A percentile compares a stretch with the other conserved stretches of the same genome.
Conservation (phyloP, 148 eudicot genomes). For the Diospyros kaki region DNA sequence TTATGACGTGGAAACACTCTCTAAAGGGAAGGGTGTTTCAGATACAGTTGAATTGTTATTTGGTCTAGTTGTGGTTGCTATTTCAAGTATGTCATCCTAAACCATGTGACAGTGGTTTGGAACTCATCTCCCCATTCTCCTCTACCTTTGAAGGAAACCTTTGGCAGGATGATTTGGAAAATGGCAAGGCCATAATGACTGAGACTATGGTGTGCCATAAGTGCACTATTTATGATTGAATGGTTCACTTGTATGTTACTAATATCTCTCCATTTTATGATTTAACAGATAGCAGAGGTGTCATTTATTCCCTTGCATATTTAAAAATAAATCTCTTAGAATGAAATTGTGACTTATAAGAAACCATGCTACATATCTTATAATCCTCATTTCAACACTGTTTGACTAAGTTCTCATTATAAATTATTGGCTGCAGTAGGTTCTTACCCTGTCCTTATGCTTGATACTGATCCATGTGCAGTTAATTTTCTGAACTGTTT, state of each 20-base stretch:
- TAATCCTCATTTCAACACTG: not conserved
- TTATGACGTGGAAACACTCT: no score
- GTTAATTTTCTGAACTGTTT: constrained; percentile 15
- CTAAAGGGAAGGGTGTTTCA: no score
- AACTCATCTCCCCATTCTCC: not conserved
- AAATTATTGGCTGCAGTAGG: not conserved
- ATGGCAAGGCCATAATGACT: not conserved
- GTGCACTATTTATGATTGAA: not conserved
- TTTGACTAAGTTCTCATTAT: not conserved
- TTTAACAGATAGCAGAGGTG: not conserved
- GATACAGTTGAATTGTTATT: no score
- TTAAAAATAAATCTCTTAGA: not conserved
- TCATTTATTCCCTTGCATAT: not conserved
- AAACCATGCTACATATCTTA: not conserved
- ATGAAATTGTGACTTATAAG: not conserved
- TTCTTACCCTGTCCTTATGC: not conserved
- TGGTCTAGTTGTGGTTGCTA: no score
- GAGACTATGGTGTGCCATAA: not conserved
- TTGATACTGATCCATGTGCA: not conserved
- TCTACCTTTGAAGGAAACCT: not conserved
- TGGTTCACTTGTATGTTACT: not conserved
- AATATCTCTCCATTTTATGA: not conserved
- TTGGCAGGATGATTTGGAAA: not conserved
- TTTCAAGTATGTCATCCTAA: no score
- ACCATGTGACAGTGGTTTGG: no score